A percentile compares a stretch with the other conserved stretches of the same genome.
Conservation (phyloP, 2,329 filamentous ascomycete genomes). For the Neurospora sp. region DNA sequence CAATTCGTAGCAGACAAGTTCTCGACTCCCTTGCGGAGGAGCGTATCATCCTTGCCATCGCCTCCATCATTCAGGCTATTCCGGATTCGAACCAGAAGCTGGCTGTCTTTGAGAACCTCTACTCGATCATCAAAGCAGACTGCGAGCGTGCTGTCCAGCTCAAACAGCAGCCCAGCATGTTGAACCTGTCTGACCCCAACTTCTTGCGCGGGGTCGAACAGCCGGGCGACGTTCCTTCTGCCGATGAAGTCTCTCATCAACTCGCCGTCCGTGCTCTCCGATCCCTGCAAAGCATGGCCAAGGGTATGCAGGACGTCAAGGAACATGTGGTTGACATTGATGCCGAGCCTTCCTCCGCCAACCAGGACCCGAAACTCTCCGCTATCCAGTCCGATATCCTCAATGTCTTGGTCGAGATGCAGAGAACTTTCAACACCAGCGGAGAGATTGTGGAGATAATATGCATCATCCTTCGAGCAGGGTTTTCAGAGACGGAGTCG, state of each 20-base stretch:
- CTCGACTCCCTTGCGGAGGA: conserved; percentile 63
- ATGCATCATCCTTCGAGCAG: conserved; percentile 61
- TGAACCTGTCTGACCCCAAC: conserved; percentile 15
- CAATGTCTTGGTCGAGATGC: conserved; percentile 35
- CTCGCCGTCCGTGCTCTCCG: conserved; percentile 48
- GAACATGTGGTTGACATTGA: conserved; percentile 62
- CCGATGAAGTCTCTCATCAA: conserved; percentile 37
- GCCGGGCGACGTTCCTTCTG: conserved; percentile 13
- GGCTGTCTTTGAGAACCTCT: conserved; percentile 44
- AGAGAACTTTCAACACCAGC: conserved; percentile 43
- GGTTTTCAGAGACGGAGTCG: conserved; percentile 63
- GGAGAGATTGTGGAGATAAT: conserved; percentile 62
- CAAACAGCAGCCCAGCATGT: conserved; percentile 20
- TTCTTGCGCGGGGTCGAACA: conserved; percentile 15
- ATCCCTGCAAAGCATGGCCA: conserved; percentile 61
- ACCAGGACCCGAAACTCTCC: conserved; percentile 12
- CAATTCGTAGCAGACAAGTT: conserved; percentile 47
- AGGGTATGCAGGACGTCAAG: conserved; percentile 57
- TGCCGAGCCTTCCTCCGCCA: conserved; percentile 19
- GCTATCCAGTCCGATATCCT: conserved; percentile 37
- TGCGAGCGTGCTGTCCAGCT: conserved; percentile 35
- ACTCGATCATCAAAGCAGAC: conserved; percentile 53
- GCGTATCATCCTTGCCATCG: conserved; percentile 62
- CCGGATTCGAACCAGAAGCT: conserved; percentile 45
- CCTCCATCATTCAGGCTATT: conserved; percentile 65